phyloP scores from a whole-genome alignment of 257 asterid genomes.

The Solanum sejunctum region DNA sequence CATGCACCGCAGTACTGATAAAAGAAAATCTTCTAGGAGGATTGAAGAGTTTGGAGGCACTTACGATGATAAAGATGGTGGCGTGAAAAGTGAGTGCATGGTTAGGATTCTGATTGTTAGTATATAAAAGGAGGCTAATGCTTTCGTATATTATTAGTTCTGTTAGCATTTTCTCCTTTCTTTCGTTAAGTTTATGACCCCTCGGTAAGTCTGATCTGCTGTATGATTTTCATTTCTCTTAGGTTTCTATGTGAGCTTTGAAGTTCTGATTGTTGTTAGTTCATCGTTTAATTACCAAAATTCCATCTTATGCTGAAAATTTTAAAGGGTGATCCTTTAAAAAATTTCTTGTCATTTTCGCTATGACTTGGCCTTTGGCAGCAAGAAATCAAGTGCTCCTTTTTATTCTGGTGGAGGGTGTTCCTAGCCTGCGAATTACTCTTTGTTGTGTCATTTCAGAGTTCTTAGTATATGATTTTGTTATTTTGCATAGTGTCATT shows the following conservation, averaged over 20 bases:
- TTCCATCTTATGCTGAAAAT: not conserved
- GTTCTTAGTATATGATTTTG: not conserved
- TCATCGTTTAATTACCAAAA: not conserved
- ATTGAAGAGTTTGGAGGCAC: slow-evolving; percentile 49
- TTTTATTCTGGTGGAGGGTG: not conserved
- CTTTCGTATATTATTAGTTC: not conserved
- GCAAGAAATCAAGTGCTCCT: not conserved
- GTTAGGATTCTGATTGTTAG: not conserved
- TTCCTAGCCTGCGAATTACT: not conserved
- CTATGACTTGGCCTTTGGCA: not conserved
- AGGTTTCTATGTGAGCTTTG: not conserved
- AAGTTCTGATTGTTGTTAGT: not conserved
- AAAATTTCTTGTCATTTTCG: not conserved
- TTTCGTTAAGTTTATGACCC: not conserved
- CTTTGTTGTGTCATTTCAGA: not conserved
- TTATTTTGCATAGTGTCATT: no score
- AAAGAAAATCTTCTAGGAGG: slow-evolving; percentile 44
- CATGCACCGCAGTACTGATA: slow-evolving; percentile 49
- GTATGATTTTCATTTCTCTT: not conserved
- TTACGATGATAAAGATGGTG: slow-evolving; percentile 51
- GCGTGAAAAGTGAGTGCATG: slow-evolving; percentile 49
- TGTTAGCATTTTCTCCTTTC: not conserved
- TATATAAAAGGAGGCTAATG: not conserved
- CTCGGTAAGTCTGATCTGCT: not conserved
- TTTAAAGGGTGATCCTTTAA: not conserved